These are phyloP conservation scores for Smallanthus sonchifolius DNA, from an alignment of 129 eudicot species.

Conservation along the genomic window DNA sequence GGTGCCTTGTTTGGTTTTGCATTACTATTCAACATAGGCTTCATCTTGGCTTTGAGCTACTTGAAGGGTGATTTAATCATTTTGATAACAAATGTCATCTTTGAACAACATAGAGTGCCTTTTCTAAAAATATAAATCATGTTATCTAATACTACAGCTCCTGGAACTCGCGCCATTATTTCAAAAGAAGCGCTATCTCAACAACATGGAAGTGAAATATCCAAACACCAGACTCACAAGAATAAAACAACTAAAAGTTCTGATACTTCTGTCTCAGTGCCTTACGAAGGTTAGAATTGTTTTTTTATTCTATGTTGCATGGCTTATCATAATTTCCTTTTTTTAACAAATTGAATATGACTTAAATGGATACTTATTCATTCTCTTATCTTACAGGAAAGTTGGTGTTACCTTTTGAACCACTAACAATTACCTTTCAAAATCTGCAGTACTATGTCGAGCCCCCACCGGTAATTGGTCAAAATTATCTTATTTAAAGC, in stretches of 20 bases:
- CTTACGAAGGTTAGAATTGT: constrained; percentile 34
- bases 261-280: background rate
- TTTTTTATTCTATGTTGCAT: background rate
- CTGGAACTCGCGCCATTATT: constrained; percentile 62
- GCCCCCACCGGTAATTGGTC: constrained; percentile 41
- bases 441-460: constrained; percentile 55
- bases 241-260: constrained; percentile 5
- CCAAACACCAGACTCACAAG: constrained; percentile 12
- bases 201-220: constrained; percentile 36
- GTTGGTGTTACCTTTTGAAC: constrained; percentile 60
- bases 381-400: constrained; percentile 32
- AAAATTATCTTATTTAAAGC: background rate
- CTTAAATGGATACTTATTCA: background rate
- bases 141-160: constrained; percentile 47
- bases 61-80: constrained; percentile 44
- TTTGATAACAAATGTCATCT: constrained; percentile 6
- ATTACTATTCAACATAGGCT: constrained; percentile 54
- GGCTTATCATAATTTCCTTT: background rate
- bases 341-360: background rate
- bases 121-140: constrained; percentile 7
- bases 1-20: constrained; percentile 54
- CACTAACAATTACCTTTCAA: constrained; percentile 46
- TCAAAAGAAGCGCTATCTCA: constrained; percentile 54
- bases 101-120: background rate
- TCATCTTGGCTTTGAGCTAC: constrained; percentile 55